phyloP scores from a whole-genome alignment of 1,139 yeast species.

The Pichia sp. region DNA sequence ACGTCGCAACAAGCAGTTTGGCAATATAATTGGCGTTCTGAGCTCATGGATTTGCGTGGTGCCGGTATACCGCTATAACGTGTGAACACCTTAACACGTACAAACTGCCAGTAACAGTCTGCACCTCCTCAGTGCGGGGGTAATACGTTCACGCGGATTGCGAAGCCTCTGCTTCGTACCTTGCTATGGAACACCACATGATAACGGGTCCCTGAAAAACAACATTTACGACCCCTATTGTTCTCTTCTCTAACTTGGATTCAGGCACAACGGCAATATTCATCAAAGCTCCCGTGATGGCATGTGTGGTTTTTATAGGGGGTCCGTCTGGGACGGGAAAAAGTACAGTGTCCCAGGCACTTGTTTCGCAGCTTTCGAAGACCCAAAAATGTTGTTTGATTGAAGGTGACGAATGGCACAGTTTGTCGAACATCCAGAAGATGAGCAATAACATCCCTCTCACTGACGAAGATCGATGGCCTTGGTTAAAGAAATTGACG shows the following conservation, averaged over 20 bases:
- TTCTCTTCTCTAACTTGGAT: not conserved
- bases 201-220: not conserved
- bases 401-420: slow-evolving; percentile 86
- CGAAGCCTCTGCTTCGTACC: not conserved
- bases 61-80: not conserved
- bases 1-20: not conserved
- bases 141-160: not conserved
- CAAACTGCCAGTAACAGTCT: not conserved
- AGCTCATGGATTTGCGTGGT: no score
- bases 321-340: slow-evolving; percentile 98
- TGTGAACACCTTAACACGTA: not conserved
- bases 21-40: no score
- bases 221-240: not conserved
- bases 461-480: slow-evolving; percentile 88
- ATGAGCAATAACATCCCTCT: slow-evolving; percentile 80
- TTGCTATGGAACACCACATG: not conserved
- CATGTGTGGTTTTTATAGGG: slow-evolving; percentile 38
- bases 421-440: slow-evolving; percentile 61
- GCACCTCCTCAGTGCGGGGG: not conserved
- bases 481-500: slow-evolving; percentile 65
- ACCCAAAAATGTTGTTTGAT: slow-evolving; percentile 46
- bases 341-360: slow-evolving; percentile 62
- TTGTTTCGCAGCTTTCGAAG: slow-evolving; percentile 37
- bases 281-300: not conserved
- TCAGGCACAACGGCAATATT: no score